These are phyloP conservation scores for Fragilaria crotonensis DNA, from an alignment of 108 stramenopile genomes.

Conservation along the genomic window DNA sequence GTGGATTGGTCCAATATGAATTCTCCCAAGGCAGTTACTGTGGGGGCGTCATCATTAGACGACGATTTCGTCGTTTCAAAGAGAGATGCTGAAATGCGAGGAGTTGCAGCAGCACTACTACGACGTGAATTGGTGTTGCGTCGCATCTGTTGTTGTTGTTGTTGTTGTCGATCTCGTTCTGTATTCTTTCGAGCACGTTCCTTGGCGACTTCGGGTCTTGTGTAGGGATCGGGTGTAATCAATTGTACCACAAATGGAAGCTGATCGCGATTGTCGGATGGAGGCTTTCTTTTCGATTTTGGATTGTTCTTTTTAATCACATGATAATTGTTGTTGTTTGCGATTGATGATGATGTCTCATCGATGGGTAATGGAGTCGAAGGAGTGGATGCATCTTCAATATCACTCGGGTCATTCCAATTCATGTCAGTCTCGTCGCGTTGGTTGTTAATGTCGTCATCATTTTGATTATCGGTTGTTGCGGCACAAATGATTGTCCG, in stretches of 20 bases:
- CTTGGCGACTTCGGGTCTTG: slow-evolving; percentile 15
- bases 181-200: slow-evolving; percentile 41
- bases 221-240: slow-evolving; percentile 76
- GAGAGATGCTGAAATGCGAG: slow-evolving; percentile 35
- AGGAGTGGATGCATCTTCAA: too few relatives aligned
- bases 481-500: too few relatives aligned
- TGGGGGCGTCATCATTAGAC: slow-evolving; percentile 13
- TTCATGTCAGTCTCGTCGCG: too few relatives aligned
- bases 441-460: too few relatives aligned
- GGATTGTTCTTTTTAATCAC: slow-evolving; percentile 38
- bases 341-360: too few relatives aligned
- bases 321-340: slow-evolving; percentile 13
- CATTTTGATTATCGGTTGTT: too few relatives aligned
- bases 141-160: slow-evolving; percentile 7
- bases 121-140: neutral
- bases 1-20: slow-evolving; percentile 71
- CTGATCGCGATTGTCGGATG: slow-evolving; percentile 63
- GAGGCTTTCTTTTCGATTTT: slow-evolving; percentile 6
- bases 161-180: slow-evolving; percentile 9
- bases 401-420: too few relatives aligned
- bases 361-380: too few relatives aligned
- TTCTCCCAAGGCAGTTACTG: slow-evolving; percentile 61
- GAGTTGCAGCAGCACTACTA: neutral
- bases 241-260: slow-evolving; percentile 61
- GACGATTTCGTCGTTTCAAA: slow-evolving; percentile 14